These are phyloP conservation scores for Lentinus polychrous DNA, from an alignment of 1,284 basidiomycete species.

Conservation along the genomic window DNA sequence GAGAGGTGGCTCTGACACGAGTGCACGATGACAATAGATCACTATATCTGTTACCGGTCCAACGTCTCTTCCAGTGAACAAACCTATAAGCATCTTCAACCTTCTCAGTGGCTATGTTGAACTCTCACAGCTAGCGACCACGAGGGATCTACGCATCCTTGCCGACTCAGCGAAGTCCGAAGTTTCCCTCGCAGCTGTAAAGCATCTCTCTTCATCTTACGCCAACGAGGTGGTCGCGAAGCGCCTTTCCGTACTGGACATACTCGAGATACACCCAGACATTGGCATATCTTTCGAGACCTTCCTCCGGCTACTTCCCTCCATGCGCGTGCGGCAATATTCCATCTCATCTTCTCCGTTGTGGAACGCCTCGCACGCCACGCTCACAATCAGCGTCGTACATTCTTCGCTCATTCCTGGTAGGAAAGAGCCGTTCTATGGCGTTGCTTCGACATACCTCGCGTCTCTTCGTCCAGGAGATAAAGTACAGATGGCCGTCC, in stretches of 20 bases:
- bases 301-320: slow-evolving; percentile 37
- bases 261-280: slow-evolving; percentile 35
- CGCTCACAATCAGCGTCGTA: slow-evolving; percentile 40
- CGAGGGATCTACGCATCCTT: slow-evolving; percentile 29
- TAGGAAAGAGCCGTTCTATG: slow-evolving; percentile 31
- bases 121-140: slow-evolving; percentile 38
- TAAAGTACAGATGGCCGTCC: slow-evolving; percentile 37
- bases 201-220: slow-evolving; percentile 26
- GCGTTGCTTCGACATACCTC: slow-evolving; percentile 44
- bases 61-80: slow-evolving; percentile 35
- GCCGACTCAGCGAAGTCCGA: slow-evolving; percentile 12
- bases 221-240: slow-evolving; percentile 28
- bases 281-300: slow-evolving; percentile 32
- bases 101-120: slow-evolving; percentile 43
- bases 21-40: slow-evolving; percentile 24
- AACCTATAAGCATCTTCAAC: slow-evolving; percentile 29
- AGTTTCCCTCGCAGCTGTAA: slow-evolving; percentile 15
- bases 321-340: slow-evolving; percentile 45
- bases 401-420: slow-evolving; percentile 30
- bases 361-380: slow-evolving; percentile 34
- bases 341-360: slow-evolving; percentile 49
- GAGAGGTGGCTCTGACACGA: not conserved
- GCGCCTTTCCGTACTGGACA: slow-evolving; percentile 38
- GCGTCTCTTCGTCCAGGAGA: slow-evolving; percentile 34
- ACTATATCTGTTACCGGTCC: slow-evolving; percentile 31